Conservation (phyloP, 257 asterid genomes). For the Perilla frutescens region DNA sequence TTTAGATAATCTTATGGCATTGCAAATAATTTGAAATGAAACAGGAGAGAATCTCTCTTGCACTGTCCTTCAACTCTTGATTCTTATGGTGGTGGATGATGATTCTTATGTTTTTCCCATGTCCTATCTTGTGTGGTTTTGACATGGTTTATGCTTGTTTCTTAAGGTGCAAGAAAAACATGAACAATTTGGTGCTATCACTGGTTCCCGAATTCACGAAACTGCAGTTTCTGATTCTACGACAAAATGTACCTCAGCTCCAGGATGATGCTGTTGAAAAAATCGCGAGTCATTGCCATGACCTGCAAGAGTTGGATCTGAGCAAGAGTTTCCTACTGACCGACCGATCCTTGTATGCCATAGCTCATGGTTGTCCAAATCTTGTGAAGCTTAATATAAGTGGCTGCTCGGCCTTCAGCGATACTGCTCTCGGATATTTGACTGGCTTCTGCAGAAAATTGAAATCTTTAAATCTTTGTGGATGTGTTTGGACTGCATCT, state of each 20-base stretch:
- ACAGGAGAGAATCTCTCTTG: not conserved
- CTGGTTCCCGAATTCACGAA: constrained; percentile 76
- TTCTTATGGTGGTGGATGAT: not conserved
- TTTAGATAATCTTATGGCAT: not conserved
- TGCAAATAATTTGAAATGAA: not conserved
- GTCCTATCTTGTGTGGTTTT: not conserved
- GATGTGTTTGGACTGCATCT: constrained; percentile 80
- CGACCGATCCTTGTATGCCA: constrained; percentile 70
- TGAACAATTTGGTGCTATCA: constrained; percentile 77
- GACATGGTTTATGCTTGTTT: not conserved
- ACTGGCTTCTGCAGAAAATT: constrained; percentile 74
- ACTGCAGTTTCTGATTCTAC: constrained; percentile 64
- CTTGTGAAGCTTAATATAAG: constrained; percentile 83
- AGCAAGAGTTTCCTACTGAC: constrained; percentile 90
- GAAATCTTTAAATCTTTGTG: constrained; percentile 79
- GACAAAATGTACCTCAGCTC: constrained; percentile 89
- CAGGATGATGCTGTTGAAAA: constrained; percentile 72
- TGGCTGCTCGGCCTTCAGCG: constrained; percentile 85
- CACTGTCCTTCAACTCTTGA: not conserved
- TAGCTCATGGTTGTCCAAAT: constrained; percentile 81
- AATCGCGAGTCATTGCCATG: constrained; percentile 68
- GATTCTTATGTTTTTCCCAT: not conserved
- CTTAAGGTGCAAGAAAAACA: constrained; percentile 93
- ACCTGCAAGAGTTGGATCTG: constrained; percentile 82
- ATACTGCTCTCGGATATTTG: constrained; percentile 64